These are phyloP conservation scores for Sphagnum contortum DNA, from an alignment of 225 moss, liverwort and hornwort species.

Conservation along the genomic window DNA sequence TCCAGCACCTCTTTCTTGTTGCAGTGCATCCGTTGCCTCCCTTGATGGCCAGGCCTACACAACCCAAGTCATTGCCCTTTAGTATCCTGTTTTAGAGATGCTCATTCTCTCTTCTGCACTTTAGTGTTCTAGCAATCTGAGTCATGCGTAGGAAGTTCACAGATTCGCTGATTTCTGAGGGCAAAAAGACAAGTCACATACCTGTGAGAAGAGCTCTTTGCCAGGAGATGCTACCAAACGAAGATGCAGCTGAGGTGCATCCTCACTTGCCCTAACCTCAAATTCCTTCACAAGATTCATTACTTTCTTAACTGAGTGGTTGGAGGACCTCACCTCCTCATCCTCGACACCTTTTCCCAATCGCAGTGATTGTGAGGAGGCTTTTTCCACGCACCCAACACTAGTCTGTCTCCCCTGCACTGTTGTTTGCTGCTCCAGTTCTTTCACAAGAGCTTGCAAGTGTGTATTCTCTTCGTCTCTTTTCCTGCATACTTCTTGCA, in stretches of 20 bases:
- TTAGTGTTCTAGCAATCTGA: no score
- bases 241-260: slow-evolving; percentile 11
- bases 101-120: no score
- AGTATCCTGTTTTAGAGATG: no score
- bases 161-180: no score
- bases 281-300: slow-evolving; percentile 21
- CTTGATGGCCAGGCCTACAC: slow-evolving; percentile 26
- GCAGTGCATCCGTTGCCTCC: slow-evolving; percentile 21
- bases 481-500: slow-evolving; percentile 13
- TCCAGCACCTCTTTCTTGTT: slow-evolving; percentile 29
- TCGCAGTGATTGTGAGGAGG: slow-evolving; percentile 7
- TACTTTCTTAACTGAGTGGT: slow-evolving; percentile 31
- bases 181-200: neutral
- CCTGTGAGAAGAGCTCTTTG: slow-evolving; percentile 27
- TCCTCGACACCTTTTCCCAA: neutral
- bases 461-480: slow-evolving; percentile 19
- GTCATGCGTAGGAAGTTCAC: no score
- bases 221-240: slow-evolving; percentile 16
- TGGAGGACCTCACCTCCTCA: slow-evolving; percentile 21
- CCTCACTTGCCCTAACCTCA: slow-evolving; percentile 22
- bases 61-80: neutral
- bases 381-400: slow-evolving; percentile 9
- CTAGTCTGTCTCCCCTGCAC: slow-evolving; percentile 11
- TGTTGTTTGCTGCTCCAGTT: slow-evolving; percentile 15
- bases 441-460: slow-evolving; percentile 21